phyloP scores from a whole-genome alignment of 495 filamentous ascomycete genomes.

The Penicillium silybi region DNA sequence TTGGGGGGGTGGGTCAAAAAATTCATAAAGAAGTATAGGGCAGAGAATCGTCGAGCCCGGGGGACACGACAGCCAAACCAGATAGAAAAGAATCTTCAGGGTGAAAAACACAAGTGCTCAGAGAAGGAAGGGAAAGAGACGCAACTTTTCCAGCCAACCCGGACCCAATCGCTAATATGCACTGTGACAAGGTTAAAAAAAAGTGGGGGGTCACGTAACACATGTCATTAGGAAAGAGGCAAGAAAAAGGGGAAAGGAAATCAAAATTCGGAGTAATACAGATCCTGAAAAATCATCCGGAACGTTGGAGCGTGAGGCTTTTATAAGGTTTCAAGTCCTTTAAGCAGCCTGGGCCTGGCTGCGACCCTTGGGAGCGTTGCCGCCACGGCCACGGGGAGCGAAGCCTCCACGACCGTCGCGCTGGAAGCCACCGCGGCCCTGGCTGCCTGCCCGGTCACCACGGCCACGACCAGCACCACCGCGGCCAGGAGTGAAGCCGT shows the following conservation, averaged over 20 bases:
- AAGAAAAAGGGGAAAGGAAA: slow-evolving; percentile 5
- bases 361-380: slow-evolving; percentile 47
- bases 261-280: slow-evolving; percentile 46
- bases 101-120: slow-evolving; percentile 28
- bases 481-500: slow-evolving; percentile 56
- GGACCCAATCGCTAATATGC: slow-evolving; percentile 47
- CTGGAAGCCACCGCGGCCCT: slow-evolving; percentile 64
- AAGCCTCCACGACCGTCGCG: slow-evolving; percentile 60
- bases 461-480: slow-evolving; percentile 60
- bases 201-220: slow-evolving; percentile 40
- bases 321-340: slow-evolving; percentile 5
- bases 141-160: slow-evolving; percentile 41
- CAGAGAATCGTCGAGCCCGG: slow-evolving; percentile 11
- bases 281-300: slow-evolving; percentile 25
- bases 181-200: slow-evolving; percentile 34
- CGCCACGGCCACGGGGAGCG: slow-evolving; percentile 51
- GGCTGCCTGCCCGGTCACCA: slow-evolving; percentile 60
- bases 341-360: slow-evolving; percentile 49
- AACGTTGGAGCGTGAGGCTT: neutral
- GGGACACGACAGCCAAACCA: slow-evolving; percentile 2
- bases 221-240: slow-evolving; percentile 41
- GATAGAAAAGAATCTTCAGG: neutral
- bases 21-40: slow-evolving; percentile 12
- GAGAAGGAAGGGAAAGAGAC: slow-evolving; percentile 33
- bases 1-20: slow-evolving; percentile 1